A percentile compares a stretch with the other conserved stretches of the same genome.
Evolutionary conservation across 179 eudicot species (phyloP).

Genomic region (Vitellaria paradoxa): DNA sequence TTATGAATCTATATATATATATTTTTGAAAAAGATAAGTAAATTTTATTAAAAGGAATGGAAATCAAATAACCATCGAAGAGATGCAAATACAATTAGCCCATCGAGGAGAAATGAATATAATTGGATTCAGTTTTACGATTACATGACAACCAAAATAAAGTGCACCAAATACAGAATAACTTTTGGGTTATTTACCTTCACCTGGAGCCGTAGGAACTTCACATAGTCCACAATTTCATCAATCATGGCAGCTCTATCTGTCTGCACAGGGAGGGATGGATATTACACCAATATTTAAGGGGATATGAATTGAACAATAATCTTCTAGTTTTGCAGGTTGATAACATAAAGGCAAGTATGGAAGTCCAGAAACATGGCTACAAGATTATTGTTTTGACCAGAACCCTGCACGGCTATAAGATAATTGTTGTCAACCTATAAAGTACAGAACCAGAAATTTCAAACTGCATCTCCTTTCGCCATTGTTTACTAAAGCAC

Average conservation of each 20-base stretch:
- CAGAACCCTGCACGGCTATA: background rate
- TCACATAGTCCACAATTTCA: constrained; percentile 95
- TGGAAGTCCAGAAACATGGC: background rate
- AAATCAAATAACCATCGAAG: no score
- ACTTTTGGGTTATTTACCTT: constrained; percentile 49
- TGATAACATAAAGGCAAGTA: background rate
- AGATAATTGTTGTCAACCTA: no score
- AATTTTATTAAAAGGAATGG: no score
- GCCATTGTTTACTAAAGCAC: no score
- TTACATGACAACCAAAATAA: background rate
- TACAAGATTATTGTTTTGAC: background rate
- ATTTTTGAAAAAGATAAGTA: no score
- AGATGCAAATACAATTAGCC: no score
- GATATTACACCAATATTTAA: background rate
- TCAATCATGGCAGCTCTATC: constrained; percentile 98
- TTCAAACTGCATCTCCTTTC: no score
- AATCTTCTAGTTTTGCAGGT: background rate
- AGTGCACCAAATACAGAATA: background rate
- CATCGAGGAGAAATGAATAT: no score
- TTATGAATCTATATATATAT: no score
- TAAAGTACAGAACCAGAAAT: no score
- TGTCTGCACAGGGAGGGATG: constrained; percentile 50
- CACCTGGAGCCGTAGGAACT: constrained; percentile 90
- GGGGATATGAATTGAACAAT: background rate
- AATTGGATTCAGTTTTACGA: background rate